Percentiles rank a stretch among this genome's conserved stretches.
Evolutionary conservation across 176 grass and related monocot genomes (phyloP).

Genomic region (Melocanna baccifera): DNA sequence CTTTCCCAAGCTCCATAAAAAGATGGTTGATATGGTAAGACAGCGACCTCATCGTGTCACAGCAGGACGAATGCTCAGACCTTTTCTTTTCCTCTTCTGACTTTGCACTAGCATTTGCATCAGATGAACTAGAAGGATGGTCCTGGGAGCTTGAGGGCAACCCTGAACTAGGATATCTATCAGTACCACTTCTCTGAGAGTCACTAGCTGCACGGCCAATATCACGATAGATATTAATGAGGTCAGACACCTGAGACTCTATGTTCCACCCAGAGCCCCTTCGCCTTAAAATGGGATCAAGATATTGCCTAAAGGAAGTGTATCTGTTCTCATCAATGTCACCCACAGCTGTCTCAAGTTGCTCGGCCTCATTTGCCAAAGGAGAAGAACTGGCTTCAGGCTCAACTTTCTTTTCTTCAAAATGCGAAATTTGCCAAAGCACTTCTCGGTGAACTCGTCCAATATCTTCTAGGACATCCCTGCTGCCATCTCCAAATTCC

Average conservation of each 20-base stretch:
- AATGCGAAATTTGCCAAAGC: slow-evolving; percentile 67
- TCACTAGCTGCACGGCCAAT: slow-evolving; percentile 70
- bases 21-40: slow-evolving; percentile 93
- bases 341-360: slow-evolving; percentile 36
- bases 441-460: slow-evolving; percentile 78
- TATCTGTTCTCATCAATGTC: slow-evolving; percentile 75
- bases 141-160: slow-evolving; percentile 57
- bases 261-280: slow-evolving; percentile 78
- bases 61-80: slow-evolving; percentile 64
- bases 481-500: slow-evolving; percentile 86
- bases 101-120: slow-evolving; percentile 39
- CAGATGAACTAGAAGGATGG: slow-evolving; percentile 59
- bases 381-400: slow-evolving; percentile 45
- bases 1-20: slow-evolving; percentile 91
- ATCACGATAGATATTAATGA: slow-evolving; percentile 93
- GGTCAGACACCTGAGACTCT: slow-evolving; percentile 90
- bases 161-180: slow-evolving; percentile 51
- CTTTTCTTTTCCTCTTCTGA: slow-evolving; percentile 77
- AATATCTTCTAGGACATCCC: slow-evolving; percentile 88
- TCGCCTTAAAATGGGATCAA: slow-evolving; percentile 92
- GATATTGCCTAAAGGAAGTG: slow-evolving; percentile 88
- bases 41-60: slow-evolving; percentile 91
- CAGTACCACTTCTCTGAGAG: slow-evolving; percentile 54
- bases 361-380: slow-evolving; percentile 47
- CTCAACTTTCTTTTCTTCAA: slow-evolving; percentile 71